Base-by-base conservation (phyloP, 495 filamentous ascomycete genomes). In the Trichocladium uniseriatum region DNA sequence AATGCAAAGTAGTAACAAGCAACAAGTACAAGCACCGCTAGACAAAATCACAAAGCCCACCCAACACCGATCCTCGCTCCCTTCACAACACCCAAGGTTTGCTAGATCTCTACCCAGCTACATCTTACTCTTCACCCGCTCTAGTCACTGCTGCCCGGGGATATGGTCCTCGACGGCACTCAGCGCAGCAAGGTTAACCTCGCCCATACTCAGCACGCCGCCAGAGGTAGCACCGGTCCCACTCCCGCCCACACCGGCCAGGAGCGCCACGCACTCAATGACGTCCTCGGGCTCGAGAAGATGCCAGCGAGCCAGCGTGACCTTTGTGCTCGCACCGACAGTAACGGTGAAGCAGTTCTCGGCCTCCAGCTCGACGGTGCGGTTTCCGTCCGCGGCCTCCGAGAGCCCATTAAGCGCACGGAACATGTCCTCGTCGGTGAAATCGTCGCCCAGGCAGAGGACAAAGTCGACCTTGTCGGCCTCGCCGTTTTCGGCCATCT, bases 391-490 rank as follows among this genome's bases (percentile, higher is more conserved):
- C 3, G 10, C 7, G 3, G 4, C 41, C 4, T 51, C 61, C 22
- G 64, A 69, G 21, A 78, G 74, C 21, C 72, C 76, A 46, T 77
- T 76, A 14, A 88, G 72, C 2, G 82, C 79, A 38, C 81, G 80
- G 76, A 79, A 79, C 78, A 71, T 80, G 84, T 92, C 92, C 76
- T 98, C 92, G 65, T 98, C 92, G 10, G 92, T 97, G 50, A 89
- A 92, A 57, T 98, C 92, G 65, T 98, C 92, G 19, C 92, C 92
- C 29, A 86, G 69, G 60, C 92, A 98, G 34, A 96, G 69, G 21
- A 91, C 81, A 54, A 96, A 95, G 22, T 87, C 86, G 0, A 88
- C 75, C 49, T 73, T 69, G 58, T 71, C 70, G 32, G 51, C 15
- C 45, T 15, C 8, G 35, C 9, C 32, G 56, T 58, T 43, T 14